Evolutionary conservation across 768 basidiomycete species (phyloP).

Genomic region (Fibroporia radiculosa): DNA sequence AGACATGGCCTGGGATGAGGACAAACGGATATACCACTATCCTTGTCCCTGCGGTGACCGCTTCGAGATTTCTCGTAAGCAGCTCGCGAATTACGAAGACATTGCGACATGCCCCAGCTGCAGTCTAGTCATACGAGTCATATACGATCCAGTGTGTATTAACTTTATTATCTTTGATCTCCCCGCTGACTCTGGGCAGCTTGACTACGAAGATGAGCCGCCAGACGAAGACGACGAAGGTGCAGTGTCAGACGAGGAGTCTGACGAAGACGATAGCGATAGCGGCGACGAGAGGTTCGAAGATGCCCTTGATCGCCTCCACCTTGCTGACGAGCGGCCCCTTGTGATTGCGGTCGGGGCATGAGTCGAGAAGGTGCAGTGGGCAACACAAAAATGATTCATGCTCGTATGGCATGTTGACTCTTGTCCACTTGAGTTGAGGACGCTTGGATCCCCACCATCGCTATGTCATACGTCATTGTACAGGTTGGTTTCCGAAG

Average conservation of each 20-base stretch:
- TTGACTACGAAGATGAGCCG: constrained; percentile 80
- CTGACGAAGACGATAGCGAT: constrained; percentile 29
- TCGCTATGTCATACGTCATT: too few species aligned
- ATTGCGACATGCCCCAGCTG: constrained; percentile 96
- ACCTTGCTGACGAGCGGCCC: constrained; percentile 31
- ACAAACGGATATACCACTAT: constrained; percentile 83
- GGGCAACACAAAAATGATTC: too few species aligned
- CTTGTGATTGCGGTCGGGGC: constrained; percentile 17
- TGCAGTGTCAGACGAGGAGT: not conserved
- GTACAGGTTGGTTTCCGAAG: too few species aligned
- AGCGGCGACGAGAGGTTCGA: constrained; percentile 42
- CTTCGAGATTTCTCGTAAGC: constrained; percentile 86
- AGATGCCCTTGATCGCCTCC: constrained; percentile 62
- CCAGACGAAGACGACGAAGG: constrained; percentile 31
- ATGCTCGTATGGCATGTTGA: too few species aligned
- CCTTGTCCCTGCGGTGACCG: constrained; percentile 98
- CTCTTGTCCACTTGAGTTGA: too few species aligned
- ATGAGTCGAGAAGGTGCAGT: constrained; percentile 15
- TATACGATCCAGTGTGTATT: constrained; percentile 85
- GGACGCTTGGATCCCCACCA: too few species aligned
- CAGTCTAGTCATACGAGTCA: constrained; percentile 83
- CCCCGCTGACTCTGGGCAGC: constrained; percentile 30
- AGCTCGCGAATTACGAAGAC: constrained; percentile 86
- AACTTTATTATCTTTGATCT: not conserved
- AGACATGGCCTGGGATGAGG: constrained; percentile 88